Evolutionary conservation across 176 grass and related monocot genomes (phyloP).

Genomic region (Guadua angustifolia): DNA sequence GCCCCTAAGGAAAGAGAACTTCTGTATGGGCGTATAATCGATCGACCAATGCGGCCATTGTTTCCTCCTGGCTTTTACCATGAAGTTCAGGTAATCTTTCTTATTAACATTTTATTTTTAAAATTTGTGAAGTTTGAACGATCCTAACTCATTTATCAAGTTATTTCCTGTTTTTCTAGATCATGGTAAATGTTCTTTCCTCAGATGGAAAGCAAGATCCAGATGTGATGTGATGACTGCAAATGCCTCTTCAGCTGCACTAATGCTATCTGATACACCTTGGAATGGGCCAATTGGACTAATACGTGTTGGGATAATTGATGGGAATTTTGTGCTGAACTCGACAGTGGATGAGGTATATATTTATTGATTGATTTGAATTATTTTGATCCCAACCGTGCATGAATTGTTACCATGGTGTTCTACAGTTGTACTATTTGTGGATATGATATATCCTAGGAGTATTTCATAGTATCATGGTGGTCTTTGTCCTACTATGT

Average conservation of each 20-base stretch:
- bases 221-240: slow-evolving; percentile 97
- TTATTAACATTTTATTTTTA: slow-evolving; percentile 18
- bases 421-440: slow-evolving; percentile 6
- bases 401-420: slow-evolving; percentile 15
- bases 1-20: slow-evolving; percentile 96
- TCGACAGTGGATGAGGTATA: slow-evolving; percentile 92
- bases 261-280: slow-evolving; percentile 95
- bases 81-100: slow-evolving; percentile 72
- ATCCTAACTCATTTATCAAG: slow-evolving; percentile 28
- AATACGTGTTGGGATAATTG: slow-evolving; percentile 88
- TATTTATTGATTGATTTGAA: slow-evolving; percentile 1
- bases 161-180: slow-evolving; percentile 45
- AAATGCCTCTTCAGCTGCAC: slow-evolving; percentile 96
- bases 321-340: slow-evolving; percentile 89
- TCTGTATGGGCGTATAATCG: slow-evolving; percentile 91
- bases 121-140: slow-evolving; percentile 27
- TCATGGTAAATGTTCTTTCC: slow-evolving; percentile 82
- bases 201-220: slow-evolving; percentile 96
- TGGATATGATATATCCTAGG: slow-evolving; percentile 19
- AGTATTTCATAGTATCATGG: neutral
- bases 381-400: neutral
- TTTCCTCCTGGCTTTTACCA: slow-evolving; percentile 97
- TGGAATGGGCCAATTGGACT: slow-evolving; percentile 95
- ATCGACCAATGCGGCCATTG: slow-evolving; percentile 88
- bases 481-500: neutral